Percentiles rank a stretch among this genome's conserved stretches.
phyloP scores from a whole-genome alignment of 768 basidiomycete species.

The Neoboletus brunneissimus region DNA sequence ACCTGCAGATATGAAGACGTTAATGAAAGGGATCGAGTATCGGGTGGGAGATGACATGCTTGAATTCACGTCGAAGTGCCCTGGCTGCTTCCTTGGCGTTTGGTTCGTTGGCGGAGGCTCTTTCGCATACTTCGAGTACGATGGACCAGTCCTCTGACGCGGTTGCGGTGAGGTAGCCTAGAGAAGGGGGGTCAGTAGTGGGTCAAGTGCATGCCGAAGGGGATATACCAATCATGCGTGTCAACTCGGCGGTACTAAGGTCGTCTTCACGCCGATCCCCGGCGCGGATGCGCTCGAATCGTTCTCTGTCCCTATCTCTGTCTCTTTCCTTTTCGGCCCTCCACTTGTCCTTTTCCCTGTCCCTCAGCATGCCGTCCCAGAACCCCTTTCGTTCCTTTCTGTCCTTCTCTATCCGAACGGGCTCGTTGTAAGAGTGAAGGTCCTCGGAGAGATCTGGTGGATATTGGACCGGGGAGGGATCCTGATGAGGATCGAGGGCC shows the following conservation, averaged over 20 bases:
- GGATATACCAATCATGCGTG: constrained; percentile 65
- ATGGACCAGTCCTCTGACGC: constrained; percentile 80
- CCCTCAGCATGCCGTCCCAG: constrained; percentile 44
- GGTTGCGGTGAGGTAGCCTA: constrained; percentile 74
- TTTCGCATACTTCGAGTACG: constrained; percentile 83
- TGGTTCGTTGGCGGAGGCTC: constrained; percentile 66
- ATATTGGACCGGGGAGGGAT: constrained; percentile 11
- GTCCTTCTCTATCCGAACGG: constrained; percentile 36
- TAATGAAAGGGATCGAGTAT: constrained; percentile 9
- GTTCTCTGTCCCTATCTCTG: constrained; percentile 37
- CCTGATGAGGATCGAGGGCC: constrained; percentile 56
- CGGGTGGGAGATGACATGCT: constrained; percentile 41
- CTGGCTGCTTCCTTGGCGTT: constrained; percentile 83
- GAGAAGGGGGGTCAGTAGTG: not conserved
- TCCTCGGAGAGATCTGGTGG: constrained; percentile 33
- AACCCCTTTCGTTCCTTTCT: constrained; percentile 55
- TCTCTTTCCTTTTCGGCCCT: constrained; percentile 35
- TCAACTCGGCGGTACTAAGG: constrained; percentile 50
- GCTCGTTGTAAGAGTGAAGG: constrained; percentile 23
- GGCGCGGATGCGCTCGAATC: constrained; percentile 30
- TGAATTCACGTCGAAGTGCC: constrained; percentile 82
- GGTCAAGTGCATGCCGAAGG: not conserved
- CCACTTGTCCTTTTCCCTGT: constrained; percentile 36
- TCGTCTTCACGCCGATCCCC: constrained; percentile 41
- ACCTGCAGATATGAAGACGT: constrained; percentile 38